phyloP scores from a whole-genome alignment of 2,329 filamentous ascomycete genomes.

The Curvularia hawaiiensis region DNA sequence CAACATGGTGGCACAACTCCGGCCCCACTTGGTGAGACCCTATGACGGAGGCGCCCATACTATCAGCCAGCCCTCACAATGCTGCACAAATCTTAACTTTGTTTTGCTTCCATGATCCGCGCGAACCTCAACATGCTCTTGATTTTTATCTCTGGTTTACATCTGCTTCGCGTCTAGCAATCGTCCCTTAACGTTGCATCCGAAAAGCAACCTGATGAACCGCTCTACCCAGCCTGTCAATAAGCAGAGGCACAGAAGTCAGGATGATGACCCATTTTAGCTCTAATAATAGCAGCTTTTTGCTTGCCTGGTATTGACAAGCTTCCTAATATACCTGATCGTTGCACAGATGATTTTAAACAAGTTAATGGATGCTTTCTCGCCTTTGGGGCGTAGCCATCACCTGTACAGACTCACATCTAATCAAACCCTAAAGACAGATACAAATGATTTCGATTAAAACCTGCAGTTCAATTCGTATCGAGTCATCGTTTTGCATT shows the following conservation, averaged over 20 bases:
- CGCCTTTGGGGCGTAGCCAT: too few relatives aligned
- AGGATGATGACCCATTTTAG: not conserved
- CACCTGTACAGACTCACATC: too few relatives aligned
- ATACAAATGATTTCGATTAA: too few relatives aligned
- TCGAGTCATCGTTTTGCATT: too few relatives aligned
- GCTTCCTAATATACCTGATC: not conserved
- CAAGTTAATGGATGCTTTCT: not conserved
- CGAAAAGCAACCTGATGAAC: not conserved
- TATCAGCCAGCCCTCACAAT: not conserved
- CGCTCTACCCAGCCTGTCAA: not conserved
- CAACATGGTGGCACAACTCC: constrained; percentile 3
- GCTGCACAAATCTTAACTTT: not conserved
- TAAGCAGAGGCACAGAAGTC: not conserved
- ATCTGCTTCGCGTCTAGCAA: not conserved
- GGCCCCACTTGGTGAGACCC: constrained; percentile 11
- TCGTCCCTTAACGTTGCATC: not conserved
- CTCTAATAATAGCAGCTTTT: not conserved
- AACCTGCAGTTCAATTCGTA: too few relatives aligned
- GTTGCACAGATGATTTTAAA: not conserved
- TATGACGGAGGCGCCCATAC: constrained; percentile 4
- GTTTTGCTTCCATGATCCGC: not conserved
- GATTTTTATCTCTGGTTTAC: not conserved
- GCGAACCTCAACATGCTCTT: not conserved
- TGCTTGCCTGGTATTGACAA: too few relatives aligned
- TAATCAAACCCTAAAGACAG: too few relatives aligned